Percentiles rank a stretch among this genome's conserved stretches.
These are phyloP conservation scores for Phytomonas sp. DNA, from an alignment of 208 protist species.

Conservation along the genomic window DNA sequence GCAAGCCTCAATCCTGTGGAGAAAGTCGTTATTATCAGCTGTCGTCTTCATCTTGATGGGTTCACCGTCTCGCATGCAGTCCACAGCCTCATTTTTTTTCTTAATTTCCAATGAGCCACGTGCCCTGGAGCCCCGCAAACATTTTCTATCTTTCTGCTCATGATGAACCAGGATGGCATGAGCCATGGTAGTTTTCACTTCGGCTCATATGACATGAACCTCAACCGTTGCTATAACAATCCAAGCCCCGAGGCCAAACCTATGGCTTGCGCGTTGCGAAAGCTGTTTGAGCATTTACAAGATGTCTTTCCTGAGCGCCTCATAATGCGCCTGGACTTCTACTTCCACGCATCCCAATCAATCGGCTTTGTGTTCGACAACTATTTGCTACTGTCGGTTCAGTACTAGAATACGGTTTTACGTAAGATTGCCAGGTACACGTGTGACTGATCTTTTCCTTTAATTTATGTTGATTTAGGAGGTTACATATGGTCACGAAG, in stretches of 20 bases:
- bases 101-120: constrained; percentile 56
- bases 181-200: constrained; percentile 88
- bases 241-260: constrained; percentile 67
- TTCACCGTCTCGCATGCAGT: constrained; percentile 84
- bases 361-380: constrained; percentile 92
- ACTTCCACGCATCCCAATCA: constrained; percentile 89
- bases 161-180: constrained; percentile 93
- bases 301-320: constrained; percentile 58
- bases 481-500: constrained; percentile 67
- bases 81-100: constrained; percentile 87
- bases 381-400: constrained; percentile 49
- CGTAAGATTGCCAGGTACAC: constrained; percentile 70
- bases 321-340: constrained; percentile 89
- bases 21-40: constrained; percentile 81
- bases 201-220: constrained; percentile 87
- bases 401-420: constrained; percentile 84
- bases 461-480: constrained; percentile 60
- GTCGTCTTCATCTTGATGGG: constrained; percentile 91
- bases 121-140: constrained; percentile 60
- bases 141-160: constrained; percentile 92
- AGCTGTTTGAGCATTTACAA: constrained; percentile 70
- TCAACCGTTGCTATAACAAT: constrained; percentile 92
- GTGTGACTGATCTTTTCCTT: constrained; percentile 68
- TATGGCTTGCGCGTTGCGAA: constrained; percentile 70
- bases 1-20: constrained; percentile 69